phyloP scores from a whole-genome alignment of 192 early-diverging fungal genomes.

The Cladochytrium replicatum region DNA sequence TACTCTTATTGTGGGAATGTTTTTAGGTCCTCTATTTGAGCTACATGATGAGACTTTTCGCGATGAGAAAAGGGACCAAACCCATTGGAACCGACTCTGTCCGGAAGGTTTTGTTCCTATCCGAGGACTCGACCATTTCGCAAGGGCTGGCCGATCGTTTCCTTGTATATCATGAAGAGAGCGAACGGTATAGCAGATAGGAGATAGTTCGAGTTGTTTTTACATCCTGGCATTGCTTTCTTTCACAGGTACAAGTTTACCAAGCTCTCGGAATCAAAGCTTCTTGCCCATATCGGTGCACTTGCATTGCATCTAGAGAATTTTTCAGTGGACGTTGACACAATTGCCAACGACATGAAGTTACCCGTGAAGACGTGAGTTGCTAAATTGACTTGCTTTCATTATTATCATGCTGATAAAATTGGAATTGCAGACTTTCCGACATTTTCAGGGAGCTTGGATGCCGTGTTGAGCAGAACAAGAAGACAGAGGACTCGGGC shows the following conservation, averaged over 20 bases:
- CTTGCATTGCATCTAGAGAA: slow-evolving; percentile 62
- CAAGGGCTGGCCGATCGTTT: slow-evolving; percentile 55
- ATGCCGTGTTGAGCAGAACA: slow-evolving; percentile 15
- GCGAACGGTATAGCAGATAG: slow-evolving; percentile 18
- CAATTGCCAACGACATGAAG: slow-evolving; percentile 53
- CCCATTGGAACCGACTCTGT: slow-evolving; percentile 47
- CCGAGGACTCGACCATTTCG: slow-evolving; percentile 40
- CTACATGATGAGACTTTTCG: slow-evolving; percentile 65
- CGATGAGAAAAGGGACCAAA: slow-evolving; percentile 24
- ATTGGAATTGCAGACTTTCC: slow-evolving; percentile 13
- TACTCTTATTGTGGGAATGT: slow-evolving; percentile 23
- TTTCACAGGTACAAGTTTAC: slow-evolving; percentile 12
- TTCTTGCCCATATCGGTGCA: slow-evolving; percentile 66
- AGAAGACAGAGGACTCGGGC: slow-evolving; percentile 7
- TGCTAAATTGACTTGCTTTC: too few relatives aligned
- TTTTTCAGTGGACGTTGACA: slow-evolving; percentile 51
- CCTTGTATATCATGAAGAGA: slow-evolving; percentile 45
- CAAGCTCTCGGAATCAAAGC: slow-evolving; percentile 55
- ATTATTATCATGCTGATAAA: too few relatives aligned
- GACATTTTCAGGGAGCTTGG: slow-evolving; percentile 27
- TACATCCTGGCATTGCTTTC: not conserved
- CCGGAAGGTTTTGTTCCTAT: too few relatives aligned
- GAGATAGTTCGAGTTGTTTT: not conserved
- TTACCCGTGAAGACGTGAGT: too few relatives aligned
- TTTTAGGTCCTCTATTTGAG: slow-evolving; percentile 58